phyloP scores from a whole-genome alignment of 2,329 filamentous ascomycete species.

The Lachnum nothofagi region DNA sequence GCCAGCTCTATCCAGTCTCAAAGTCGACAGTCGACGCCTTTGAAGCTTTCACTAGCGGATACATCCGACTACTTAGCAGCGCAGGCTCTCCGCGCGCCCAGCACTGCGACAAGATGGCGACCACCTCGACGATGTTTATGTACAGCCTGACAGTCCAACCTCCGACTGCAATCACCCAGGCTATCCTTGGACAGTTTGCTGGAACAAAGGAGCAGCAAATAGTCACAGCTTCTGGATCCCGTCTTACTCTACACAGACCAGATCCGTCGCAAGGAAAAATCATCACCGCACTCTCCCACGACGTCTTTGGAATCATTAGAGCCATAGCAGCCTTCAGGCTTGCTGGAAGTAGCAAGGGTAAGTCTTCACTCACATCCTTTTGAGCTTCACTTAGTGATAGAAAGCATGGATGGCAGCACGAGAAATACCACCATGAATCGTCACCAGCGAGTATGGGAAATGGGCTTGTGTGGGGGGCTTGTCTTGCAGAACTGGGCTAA shows the following conservation, averaged over 20 bases:
- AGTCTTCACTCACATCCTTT: slow-evolving; percentile 44
- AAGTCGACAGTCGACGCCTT: neutral
- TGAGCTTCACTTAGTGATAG: slow-evolving; percentile 67
- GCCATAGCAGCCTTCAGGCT: slow-evolving; percentile 83
- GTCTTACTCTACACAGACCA: slow-evolving; percentile 79
- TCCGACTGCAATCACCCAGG: slow-evolving; percentile 82
- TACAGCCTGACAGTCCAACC: slow-evolving; percentile 95
- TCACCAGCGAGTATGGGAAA: slow-evolving; percentile 17
- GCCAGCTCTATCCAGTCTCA: slow-evolving; percentile 18
- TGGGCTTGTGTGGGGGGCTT: neutral
- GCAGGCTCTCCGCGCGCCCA: slow-evolving; percentile 27
- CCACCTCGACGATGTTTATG: slow-evolving; percentile 96
- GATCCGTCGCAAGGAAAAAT: slow-evolving; percentile 83
- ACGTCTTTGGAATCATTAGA: slow-evolving; percentile 94
- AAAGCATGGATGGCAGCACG: slow-evolving; percentile 54
- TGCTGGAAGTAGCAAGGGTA: slow-evolving; percentile 94
- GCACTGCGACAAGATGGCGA: slow-evolving; percentile 63
- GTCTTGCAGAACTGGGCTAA: slow-evolving; percentile 24
- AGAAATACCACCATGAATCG: slow-evolving; percentile 29
- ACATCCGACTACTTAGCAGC: slow-evolving; percentile 15
- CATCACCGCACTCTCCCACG: slow-evolving; percentile 78
- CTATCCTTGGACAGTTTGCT: slow-evolving; percentile 89
- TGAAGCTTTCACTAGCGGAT: neutral
- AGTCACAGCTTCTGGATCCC: slow-evolving; percentile 85
- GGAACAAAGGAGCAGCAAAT: slow-evolving; percentile 98